A percentile compares a stretch with the other conserved stretches of the same genome.
phyloP scores from a whole-genome alignment of 495 filamentous ascomycete genomes.

The Penicillium canariense region DNA sequence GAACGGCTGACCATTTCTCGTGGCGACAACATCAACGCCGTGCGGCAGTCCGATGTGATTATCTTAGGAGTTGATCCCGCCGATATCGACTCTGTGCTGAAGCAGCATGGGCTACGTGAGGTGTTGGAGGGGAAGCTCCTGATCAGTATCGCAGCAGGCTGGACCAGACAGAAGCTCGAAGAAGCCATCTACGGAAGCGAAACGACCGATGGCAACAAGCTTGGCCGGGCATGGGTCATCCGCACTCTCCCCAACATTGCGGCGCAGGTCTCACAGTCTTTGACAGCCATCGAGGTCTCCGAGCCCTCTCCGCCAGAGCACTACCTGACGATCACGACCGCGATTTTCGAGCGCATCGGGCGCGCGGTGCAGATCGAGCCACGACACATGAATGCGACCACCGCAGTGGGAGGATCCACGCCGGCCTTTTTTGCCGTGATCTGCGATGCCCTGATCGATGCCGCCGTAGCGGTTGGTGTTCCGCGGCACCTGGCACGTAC shows the following conservation, averaged over 20 bases:
- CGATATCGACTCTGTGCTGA: conserved; percentile 27
- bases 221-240: conserved; percentile 27
- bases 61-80: conserved; percentile 36
- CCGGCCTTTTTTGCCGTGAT: conserved; percentile 46
- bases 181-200: conserved; percentile 27
- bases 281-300: conserved; percentile 38
- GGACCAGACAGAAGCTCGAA: conserved; percentile 33
- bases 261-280: conserved; percentile 35
- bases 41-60: conserved; percentile 24
- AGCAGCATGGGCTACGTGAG: conserved; percentile 21
- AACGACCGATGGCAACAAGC: conserved; percentile 10
- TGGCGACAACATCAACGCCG: conserved; percentile 20
- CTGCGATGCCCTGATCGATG: conserved; percentile 43
- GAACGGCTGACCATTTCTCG: conserved; percentile 18
- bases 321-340: conserved; percentile 26
- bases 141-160: conserved; percentile 46
- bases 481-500: conserved; percentile 38
- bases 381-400: conserved; percentile 37
- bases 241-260: conserved; percentile 43
- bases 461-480: conserved; percentile 43
- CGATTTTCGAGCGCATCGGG: conserved; percentile 42
- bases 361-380: conserved; percentile 30
- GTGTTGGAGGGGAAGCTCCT: conserved; percentile 32
- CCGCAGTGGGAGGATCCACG: conserved; percentile 40
- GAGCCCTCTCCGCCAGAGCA: conserved; percentile 23